Evolutionary conservation across 2,329 filamentous ascomycete species (phyloP), one percentile per base, ranked within the genome.

Genomic region (Aspergillus felis): DNA sequence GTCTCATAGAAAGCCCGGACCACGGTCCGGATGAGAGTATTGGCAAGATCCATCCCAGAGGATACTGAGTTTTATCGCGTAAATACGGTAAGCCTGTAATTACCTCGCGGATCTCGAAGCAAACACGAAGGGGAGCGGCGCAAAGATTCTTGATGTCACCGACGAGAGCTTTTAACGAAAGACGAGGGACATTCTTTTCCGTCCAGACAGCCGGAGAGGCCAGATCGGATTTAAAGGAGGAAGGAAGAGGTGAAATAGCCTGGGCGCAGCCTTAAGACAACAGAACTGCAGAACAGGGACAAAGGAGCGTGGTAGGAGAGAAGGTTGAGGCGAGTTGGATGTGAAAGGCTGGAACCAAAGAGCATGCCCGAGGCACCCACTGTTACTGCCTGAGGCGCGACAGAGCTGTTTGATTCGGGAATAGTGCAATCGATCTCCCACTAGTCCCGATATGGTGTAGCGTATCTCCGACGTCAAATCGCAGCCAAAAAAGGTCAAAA

Each of bases 1-100:
- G 89, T 91, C 63, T 90, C 84, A 76, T 94, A 95, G 78, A 96
- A 96, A 56, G 90, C 87, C 71, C 92, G 89, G 68, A 87, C 88
- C 42, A 92, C 90, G 54, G 88, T 94, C 75, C 92, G 90, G 68
- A 97, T 86, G 63, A 97, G 86, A 44, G 88, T 87, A 73, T 92
- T 85, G 55, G 86, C 86, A 63, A 87, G 81, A 73, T 89, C 85
- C 79, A 88, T 85, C 58, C 70, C 59, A 57, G 47, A 17, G 32
- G 46, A 49, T 9, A 50, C 14, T 28, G n/a, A 49, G 17, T 27
- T n/a, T n/a, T 24, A 8, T 24, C 22, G 20, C 5, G 44, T 17
- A 24, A 24, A 25, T 28, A 22, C 24, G 29, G 4, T 24, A 35
- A 32, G 51, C 10, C n/a, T 20, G 14, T 35, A 51, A 50, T 32